A percentile compares a stretch with the other conserved stretches of the same genome.
Conservation (phyloP, 2,329 filamentous ascomycete genomes). For the Spiromastix sp. region DNA sequence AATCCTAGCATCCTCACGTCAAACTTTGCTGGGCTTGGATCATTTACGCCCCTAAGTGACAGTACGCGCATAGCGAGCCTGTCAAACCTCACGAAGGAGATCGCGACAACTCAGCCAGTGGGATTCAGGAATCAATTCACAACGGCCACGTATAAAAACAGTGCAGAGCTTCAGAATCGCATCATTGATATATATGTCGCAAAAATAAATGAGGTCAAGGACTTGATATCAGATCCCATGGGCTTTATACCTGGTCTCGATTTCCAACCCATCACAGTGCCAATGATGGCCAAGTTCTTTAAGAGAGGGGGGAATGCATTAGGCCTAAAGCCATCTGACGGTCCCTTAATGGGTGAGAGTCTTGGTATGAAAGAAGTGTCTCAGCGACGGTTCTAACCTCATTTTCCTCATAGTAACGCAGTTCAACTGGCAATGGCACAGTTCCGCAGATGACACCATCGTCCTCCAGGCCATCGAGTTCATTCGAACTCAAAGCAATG, state of each 20-base stretch:
- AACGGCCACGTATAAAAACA: constrained; percentile 1
- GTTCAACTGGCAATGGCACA: constrained; percentile 21
- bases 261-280: constrained; percentile 23
- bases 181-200: background rate
- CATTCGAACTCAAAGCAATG: constrained; percentile 19
- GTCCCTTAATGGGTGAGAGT: constrained; percentile 10
- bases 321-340: constrained; percentile 18
- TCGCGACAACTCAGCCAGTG: background rate
- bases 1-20: background rate
- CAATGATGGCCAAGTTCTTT: constrained; percentile 19
- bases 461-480: constrained; percentile 18
- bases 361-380: too few species aligned
- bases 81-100: background rate
- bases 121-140: background rate
- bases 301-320: constrained; percentile 26
- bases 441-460: constrained; percentile 21
- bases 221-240: background rate
- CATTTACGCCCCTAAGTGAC: background rate
- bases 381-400: background rate
- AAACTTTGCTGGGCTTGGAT: background rate
- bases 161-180: constrained; percentile 1
- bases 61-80: background rate
- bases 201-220: background rate
- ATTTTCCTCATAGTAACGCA: constrained; percentile 15
- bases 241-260: background rate